Evolutionary conservation across 208 protist genomes (phyloP).

Genomic region (Zelonia costaricensis): DNA sequence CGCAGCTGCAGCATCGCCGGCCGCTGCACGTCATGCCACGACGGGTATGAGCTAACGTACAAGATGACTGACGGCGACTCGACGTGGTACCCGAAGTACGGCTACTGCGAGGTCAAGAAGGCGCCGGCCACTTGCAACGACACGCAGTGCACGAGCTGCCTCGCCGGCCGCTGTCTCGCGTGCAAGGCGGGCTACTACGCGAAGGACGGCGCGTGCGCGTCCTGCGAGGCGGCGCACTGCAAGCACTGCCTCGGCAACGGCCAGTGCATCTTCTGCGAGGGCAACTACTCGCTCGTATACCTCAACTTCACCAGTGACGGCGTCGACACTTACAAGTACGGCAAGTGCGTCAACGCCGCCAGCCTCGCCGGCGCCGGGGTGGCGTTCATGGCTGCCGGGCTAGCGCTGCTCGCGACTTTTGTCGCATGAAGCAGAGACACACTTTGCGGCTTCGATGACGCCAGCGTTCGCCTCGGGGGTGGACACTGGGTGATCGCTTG

Average conservation of each 20-base stretch:
- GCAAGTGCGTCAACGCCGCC: background rate
- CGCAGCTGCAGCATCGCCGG: background rate
- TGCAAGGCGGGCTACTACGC: background rate
- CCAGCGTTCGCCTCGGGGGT: no score
- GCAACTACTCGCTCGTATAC: background rate
- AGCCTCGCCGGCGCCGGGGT: background rate
- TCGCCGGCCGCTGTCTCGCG: background rate
- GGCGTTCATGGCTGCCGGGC: background rate
- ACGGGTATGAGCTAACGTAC: slow-evolving; percentile 1
- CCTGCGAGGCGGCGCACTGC: background rate
- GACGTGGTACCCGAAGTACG: background rate
- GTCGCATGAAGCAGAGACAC: no score
- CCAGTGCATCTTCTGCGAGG: background rate
- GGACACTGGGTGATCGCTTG: no score
- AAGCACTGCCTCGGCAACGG: background rate
- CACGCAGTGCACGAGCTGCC: background rate
- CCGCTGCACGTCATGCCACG: background rate
- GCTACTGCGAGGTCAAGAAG: background rate
- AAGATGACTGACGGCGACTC: background rate
- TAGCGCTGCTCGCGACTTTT: no score
- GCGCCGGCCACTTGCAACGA: background rate
- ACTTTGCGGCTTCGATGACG: no score
- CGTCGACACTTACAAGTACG: background rate
- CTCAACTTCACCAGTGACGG: background rate
- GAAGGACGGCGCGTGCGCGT: background rate